Base-by-base conservation (phyloP, 2,329 filamentous ascomycete species). In the Phialophora expanda region DNA sequence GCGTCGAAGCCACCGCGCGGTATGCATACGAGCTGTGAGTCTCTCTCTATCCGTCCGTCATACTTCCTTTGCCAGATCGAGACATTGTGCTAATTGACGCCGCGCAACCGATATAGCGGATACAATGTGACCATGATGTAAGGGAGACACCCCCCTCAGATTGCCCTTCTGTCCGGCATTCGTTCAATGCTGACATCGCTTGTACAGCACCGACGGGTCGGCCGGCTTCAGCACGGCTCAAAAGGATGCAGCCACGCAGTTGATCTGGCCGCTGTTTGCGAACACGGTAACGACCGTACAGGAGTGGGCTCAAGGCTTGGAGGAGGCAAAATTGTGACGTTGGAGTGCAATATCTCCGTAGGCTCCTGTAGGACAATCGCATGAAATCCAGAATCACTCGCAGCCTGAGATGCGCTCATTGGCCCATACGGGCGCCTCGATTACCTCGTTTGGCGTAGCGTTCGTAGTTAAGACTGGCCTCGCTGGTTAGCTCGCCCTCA, bases 1-100 rank as follows among this genome's bases (percentile, higher is more conserved):
- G 76, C 59, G 38, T 78, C 51, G 76, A 78, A 59, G 69, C 73
- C 12, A 77, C 76, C 12, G 75, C 75, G 12, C 69, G 76, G 59
- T 74, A 75, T 71, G 76, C 75, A 24, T 72, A 72, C 70, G 75
- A 77, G 53, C 54, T 56, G 61, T 62, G 17, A 56, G 59, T 62
- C 41, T 20, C 51, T 17, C 26, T 28, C 51, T 3, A 17, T 54
- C 17, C 51, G 9, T 11, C n/a, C n/a, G 17, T 54, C 51, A 24
- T 11, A 3, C 8, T n/a, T 22, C 41, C 57, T 1, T 30, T 30
- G 7, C 30, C 8, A 9, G 30, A 30, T 7, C 7, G 7, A 30
- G 14, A 9, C 1, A 24, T 1, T 12, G 14, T 57, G 34, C 24
- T 20, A 4, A 38, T 20, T 53, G 20, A 56, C 22, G 59, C 32